phyloP scores from a whole-genome alignment of 352 stramenopile genomes.

The Pythium pectinolyticum region DNA sequence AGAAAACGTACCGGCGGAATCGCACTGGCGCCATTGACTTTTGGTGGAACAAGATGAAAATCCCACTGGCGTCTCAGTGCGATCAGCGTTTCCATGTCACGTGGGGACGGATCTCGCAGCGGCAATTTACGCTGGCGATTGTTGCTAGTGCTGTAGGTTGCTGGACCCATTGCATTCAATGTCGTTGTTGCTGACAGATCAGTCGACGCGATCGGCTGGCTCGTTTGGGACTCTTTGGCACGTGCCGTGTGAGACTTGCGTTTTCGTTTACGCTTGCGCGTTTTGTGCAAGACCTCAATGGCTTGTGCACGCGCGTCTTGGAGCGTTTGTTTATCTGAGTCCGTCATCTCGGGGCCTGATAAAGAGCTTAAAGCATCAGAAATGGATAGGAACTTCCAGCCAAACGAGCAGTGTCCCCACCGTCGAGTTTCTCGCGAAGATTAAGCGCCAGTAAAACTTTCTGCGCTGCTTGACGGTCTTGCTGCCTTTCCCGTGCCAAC shows the following conservation, averaged over 20 bases:
- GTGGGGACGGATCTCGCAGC: slow-evolving; percentile 30
- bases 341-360: neutral
- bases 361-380: neutral
- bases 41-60: slow-evolving; percentile 20
- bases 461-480: slow-evolving; percentile 3
- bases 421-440: slow-evolving; percentile 13
- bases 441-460: slow-evolving; percentile 30
- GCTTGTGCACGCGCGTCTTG: neutral
- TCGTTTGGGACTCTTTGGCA: neutral
- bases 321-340: neutral
- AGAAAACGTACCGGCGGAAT: slow-evolving; percentile 35
- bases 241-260: slow-evolving; percentile 3
- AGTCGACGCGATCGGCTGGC: neutral
- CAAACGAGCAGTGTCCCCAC: slow-evolving; percentile 11
- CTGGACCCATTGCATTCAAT: neutral
- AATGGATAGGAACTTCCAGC: neutral
- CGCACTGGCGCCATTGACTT: slow-evolving; percentile 25
- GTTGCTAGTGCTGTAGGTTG: neutral
- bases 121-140: neutral
- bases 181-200: no score
- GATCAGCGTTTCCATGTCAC: slow-evolving; percentile 39
- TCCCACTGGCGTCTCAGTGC: slow-evolving; percentile 32
- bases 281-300: neutral
- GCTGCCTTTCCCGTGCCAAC: no score
- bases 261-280: slow-evolving; percentile 2